phyloP scores from a whole-genome alignment of 208 protist genomes.

The Trypanosomatidae sp. region DNA sequence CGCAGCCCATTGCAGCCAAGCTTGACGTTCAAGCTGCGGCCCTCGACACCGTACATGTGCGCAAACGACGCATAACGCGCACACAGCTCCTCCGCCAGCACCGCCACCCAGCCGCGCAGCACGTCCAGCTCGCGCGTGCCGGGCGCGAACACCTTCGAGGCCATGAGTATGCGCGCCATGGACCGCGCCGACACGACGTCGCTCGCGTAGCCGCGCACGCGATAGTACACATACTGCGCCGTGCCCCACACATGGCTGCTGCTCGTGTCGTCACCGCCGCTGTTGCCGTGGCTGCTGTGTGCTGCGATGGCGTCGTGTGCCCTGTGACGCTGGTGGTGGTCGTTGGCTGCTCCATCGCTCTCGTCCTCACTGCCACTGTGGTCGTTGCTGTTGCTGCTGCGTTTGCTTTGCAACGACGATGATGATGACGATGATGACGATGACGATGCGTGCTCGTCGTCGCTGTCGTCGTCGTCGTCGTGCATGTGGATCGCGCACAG shows the following conservation, averaged over 20 bases:
- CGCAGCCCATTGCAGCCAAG: slow-evolving; percentile 13
- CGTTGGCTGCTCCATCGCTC: no score
- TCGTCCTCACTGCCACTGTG: neutral
- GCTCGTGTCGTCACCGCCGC: neutral
- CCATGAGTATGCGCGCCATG: slow-evolving; percentile 30
- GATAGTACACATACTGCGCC: slow-evolving; percentile 17
- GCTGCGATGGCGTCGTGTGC: no score
- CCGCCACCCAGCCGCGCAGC: slow-evolving; percentile 44
- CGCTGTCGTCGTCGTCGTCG: slow-evolving; percentile 4
- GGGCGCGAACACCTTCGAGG: slow-evolving; percentile 53
- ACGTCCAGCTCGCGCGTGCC: slow-evolving; percentile 8
- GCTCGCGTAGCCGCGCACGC: slow-evolving; percentile 30
- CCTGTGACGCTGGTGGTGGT: no score
- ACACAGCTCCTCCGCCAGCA: slow-evolving; percentile 43
- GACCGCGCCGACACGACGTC: slow-evolving; percentile 21
- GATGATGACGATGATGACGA: neutral
- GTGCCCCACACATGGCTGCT: neutral
- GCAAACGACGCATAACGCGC: slow-evolving; percentile 39
- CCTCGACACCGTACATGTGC: slow-evolving; percentile 9
- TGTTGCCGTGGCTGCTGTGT: neutral
- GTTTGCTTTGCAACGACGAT: neutral
- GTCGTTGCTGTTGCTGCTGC: neutral
- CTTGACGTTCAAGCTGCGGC: slow-evolving; percentile 31
- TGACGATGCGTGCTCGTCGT: no score
- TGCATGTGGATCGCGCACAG: slow-evolving; percentile 5